Conservation (phyloP, 2,329 filamentous ascomycete genomes). For the Colletotrichum sp. region DNA sequence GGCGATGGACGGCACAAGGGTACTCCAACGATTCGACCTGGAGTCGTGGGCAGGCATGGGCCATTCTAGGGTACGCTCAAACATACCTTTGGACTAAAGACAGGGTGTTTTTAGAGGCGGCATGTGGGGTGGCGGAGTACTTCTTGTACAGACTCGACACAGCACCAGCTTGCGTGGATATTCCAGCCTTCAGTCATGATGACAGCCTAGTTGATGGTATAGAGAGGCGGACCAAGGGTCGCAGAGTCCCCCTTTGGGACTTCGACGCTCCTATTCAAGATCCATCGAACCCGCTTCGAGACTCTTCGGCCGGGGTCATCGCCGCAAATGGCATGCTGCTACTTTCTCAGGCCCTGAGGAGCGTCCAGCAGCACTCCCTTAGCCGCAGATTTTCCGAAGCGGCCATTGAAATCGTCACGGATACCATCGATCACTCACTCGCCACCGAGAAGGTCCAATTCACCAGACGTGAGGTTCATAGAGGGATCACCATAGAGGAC, state of each 20-base stretch:
- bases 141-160: slow-evolving; percentile 46
- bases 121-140: slow-evolving; percentile 50
- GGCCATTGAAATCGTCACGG: slow-evolving; percentile 19
- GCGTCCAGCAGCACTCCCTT: not conserved
- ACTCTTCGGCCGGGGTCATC: slow-evolving; percentile 35
- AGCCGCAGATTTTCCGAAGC: slow-evolving; percentile 5
- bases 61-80: slow-evolving; percentile 52
- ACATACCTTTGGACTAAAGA: slow-evolving; percentile 53
- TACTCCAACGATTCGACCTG: slow-evolving; percentile 50
- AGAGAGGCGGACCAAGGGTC: not conserved
- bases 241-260: slow-evolving; percentile 43
- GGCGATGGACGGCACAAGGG: slow-evolving; percentile 50
- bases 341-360: slow-evolving; percentile 23
- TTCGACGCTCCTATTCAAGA: slow-evolving; percentile 50
- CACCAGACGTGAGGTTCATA: not conserved
- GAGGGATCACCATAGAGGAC: slow-evolving; percentile 4
- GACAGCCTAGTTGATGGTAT: fast-evolving
- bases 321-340: slow-evolving; percentile 33
- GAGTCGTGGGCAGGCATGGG: slow-evolving; percentile 56
- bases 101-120: slow-evolving; percentile 42
- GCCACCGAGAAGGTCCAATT: slow-evolving; percentile 28
- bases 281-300: slow-evolving; percentile 29
- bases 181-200: slow-evolving; percentile 3
- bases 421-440: slow-evolving; percentile 25
- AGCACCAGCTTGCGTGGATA: slow-evolving; percentile 25